Conservation (phyloP, 78 protist species). For the Pigoraptor vietnamica region DNA sequence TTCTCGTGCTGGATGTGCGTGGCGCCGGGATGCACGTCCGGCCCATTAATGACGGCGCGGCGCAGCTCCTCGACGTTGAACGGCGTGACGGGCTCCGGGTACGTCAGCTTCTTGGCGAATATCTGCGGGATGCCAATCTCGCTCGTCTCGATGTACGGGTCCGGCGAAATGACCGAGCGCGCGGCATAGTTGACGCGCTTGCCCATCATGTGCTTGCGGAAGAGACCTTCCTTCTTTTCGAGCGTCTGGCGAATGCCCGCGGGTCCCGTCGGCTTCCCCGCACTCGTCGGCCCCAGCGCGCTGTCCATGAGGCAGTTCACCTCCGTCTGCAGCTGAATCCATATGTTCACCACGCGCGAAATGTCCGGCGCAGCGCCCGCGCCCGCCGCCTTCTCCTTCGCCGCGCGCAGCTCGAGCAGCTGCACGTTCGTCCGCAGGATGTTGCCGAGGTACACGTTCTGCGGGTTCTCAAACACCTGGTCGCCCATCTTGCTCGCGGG, state of each 20-base stretch:
- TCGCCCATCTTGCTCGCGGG: constrained; percentile 39
- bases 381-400: neutral
- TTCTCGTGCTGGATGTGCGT: constrained; percentile 45
- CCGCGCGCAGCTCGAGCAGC: neutral
- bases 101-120: constrained; percentile 57
- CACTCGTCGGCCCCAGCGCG: neutral
- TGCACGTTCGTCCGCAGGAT: neutral
- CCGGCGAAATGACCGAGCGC: constrained; percentile 97
- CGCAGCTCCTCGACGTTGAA: constrained; percentile 45
- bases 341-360: constrained; percentile 28
- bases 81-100: constrained; percentile 69
- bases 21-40: constrained; percentile 92
- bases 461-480: constrained; percentile 41
- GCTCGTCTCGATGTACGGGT: constrained; percentile 74
- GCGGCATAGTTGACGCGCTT: constrained; percentile 98
- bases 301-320: constrained; percentile 67
- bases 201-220: constrained; percentile 99
- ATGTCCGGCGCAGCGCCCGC: neutral
- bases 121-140: constrained; percentile 90
- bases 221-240: constrained; percentile 96
- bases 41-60: constrained; percentile 90
- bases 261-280: neutral
- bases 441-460: constrained; percentile 25
- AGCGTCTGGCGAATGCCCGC: constrained; percentile 85
- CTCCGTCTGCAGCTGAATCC: constrained; percentile 51